These are phyloP conservation scores for Oenanthe javanica DNA, from an alignment of 140 eudicot genomes.

Conservation along the genomic window DNA sequence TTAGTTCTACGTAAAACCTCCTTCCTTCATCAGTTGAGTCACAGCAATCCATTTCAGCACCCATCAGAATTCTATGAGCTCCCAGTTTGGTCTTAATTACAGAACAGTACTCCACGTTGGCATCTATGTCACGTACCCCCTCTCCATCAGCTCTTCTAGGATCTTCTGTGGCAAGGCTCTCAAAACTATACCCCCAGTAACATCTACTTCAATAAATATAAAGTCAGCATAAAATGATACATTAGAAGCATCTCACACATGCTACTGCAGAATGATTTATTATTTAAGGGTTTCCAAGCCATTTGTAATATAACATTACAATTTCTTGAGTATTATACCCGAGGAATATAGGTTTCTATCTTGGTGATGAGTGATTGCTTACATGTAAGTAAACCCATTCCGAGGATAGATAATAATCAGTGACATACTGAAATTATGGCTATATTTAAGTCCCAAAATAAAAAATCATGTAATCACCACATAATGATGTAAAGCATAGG, in stretches of 20 bases:
- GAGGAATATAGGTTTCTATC: background rate
- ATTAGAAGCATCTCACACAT: background rate
- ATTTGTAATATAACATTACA: background rate
- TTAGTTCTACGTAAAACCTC: conserved; percentile 89
- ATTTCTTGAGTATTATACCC: background rate
- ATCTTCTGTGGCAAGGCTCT: conserved; percentile 96
- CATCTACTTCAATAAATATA: conserved; percentile 38
- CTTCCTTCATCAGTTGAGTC: conserved; percentile 98
- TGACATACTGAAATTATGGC: background rate
- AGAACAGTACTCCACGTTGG: conserved; percentile 90
- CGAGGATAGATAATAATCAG: background rate
- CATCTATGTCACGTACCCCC: conserved; percentile 87
- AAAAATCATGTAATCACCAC: background rate
- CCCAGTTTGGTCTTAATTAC: conserved; percentile 92
- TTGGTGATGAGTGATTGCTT: background rate
- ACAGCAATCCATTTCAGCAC: conserved; percentile 99
- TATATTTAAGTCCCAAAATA: background rate
- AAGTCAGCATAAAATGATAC: background rate
- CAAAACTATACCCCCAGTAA: conserved; percentile 96
- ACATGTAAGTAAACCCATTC: background rate
- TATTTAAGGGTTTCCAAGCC: background rate
- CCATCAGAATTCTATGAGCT: conserved; percentile 97
- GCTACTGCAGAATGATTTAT: background rate
- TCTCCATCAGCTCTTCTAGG: conserved; percentile 93
- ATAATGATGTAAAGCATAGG: background rate